Conservation (phyloP, 192 early-diverging fungal species). For the Coemansia biformis region DNA sequence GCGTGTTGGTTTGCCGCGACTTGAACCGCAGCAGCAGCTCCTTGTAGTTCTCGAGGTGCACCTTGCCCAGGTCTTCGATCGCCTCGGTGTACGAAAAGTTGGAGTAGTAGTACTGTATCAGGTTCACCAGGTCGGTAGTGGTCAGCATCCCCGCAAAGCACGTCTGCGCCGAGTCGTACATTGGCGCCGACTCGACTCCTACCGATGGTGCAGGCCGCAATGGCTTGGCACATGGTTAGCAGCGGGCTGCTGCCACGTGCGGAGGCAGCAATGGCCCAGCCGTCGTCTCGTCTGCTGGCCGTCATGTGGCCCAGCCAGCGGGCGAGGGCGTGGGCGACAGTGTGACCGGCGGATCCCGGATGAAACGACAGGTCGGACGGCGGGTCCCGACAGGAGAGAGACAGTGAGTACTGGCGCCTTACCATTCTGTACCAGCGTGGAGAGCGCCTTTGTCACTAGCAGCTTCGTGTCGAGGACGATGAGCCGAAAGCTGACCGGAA, state of each 20-base stretch:
- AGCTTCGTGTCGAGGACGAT: conserved; percentile 89
- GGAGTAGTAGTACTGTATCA: conserved; percentile 89
- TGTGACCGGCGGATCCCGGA: too few species aligned
- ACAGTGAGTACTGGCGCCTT: too few species aligned
- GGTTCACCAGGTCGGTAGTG: conserved; percentile 90
- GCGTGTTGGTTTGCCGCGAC: conserved; percentile 50
- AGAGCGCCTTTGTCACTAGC: conserved; percentile 86
- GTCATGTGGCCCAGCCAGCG: too few species aligned
- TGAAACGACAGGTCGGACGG: too few species aligned
- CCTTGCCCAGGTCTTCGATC: conserved; percentile 78
- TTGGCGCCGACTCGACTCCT: conserved; percentile 89
- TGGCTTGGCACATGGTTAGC: neutral
- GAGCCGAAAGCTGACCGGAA: conserved; percentile 83
- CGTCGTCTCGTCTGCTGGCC: too few species aligned
- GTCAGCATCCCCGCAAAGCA: conserved; percentile 93
- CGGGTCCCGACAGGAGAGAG: too few species aligned
- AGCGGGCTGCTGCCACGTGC: neutral
- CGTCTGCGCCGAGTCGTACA: conserved; percentile 77
- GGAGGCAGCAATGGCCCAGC: too few species aligned
- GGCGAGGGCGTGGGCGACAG: too few species aligned
- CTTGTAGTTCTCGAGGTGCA: conserved; percentile 49
- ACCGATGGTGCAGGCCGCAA: neutral
- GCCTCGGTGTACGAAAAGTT: conserved; percentile 75
- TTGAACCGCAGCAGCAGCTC: conserved; percentile 48
- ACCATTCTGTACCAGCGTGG: conserved; percentile 93